Evolutionary conservation across 257 asterid genomes (phyloP).

Genomic region (Ehretia macrophylla): DNA sequence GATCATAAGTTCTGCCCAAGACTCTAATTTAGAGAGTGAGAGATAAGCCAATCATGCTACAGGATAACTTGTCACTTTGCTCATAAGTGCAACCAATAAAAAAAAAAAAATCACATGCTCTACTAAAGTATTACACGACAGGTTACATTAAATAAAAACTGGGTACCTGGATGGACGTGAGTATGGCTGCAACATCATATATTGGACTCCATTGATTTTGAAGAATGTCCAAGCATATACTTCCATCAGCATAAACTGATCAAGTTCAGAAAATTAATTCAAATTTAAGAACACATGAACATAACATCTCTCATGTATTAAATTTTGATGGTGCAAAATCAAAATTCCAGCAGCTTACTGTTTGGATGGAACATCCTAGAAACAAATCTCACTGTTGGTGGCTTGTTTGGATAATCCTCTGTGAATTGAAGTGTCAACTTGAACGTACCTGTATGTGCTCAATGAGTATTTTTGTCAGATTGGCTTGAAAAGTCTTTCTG

Average conservation of each 20-base stretch:
- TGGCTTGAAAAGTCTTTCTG: not conserved
- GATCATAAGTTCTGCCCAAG: too few relatives aligned
- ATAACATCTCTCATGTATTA: not conserved
- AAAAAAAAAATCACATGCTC: too few relatives aligned
- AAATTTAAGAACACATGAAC: slow-evolving; percentile 14
- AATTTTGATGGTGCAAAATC: not conserved
- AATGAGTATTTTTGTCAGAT: slow-evolving; percentile 16
- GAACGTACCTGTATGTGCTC: slow-evolving; percentile 58
- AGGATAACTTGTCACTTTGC: too few relatives aligned
- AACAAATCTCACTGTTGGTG: slow-evolving; percentile 78
- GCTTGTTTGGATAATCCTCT: slow-evolving; percentile 83
- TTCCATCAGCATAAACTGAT: slow-evolving; percentile 92
- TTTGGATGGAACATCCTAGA: slow-evolving; percentile 89
- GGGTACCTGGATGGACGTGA: slow-evolving; percentile 82
- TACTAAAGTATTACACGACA: too few relatives aligned
- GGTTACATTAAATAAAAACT: too few relatives aligned
- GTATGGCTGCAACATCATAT: slow-evolving; percentile 90
- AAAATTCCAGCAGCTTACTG: slow-evolving; percentile 41
- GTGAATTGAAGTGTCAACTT: slow-evolving; percentile 65
- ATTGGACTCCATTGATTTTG: slow-evolving; percentile 98
- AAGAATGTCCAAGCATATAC: slow-evolving; percentile 91
- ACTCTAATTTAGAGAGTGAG: too few relatives aligned
- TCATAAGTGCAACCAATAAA: too few relatives aligned
- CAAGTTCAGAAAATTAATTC: slow-evolving; percentile 16
- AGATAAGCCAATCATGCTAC: too few relatives aligned